Percentiles rank a stretch among this genome's conserved stretches.
Evolutionary conservation across 2,329 filamentous ascomycete genomes (phyloP).

Genomic region (Sporothrix mexicana): DNA sequence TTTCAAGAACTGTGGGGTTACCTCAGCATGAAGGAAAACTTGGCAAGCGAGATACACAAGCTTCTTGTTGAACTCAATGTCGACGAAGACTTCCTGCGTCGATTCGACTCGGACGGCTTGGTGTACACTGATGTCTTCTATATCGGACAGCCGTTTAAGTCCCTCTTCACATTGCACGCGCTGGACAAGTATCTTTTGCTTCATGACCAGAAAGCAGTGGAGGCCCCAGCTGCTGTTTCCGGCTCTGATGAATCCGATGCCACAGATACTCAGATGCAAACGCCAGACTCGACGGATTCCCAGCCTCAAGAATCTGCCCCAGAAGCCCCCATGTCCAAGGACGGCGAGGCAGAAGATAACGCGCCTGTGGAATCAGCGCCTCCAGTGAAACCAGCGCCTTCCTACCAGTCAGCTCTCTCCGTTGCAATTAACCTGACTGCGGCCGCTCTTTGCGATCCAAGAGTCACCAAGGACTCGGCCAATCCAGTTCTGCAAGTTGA

Average conservation of each 20-base stretch:
- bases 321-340: not conserved
- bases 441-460: slow-evolving; percentile 63
- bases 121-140: slow-evolving; percentile 70
- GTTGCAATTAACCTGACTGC: slow-evolving; percentile 62
- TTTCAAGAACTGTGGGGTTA: slow-evolving; percentile 85
- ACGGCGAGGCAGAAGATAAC: not conserved
- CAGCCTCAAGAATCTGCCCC: not conserved
- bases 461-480: slow-evolving; percentile 55
- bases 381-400: slow-evolving; percentile 23
- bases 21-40: slow-evolving; percentile 72
- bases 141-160: slow-evolving; percentile 70
- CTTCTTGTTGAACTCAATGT: slow-evolving; percentile 75
- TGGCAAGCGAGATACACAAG: slow-evolving; percentile 72
- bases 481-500: slow-evolving; percentile 54
- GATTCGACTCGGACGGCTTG: slow-evolving; percentile 61
- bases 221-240: not conserved
- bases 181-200: slow-evolving; percentile 66
- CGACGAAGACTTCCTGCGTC: slow-evolving; percentile 64
- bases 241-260: not conserved
- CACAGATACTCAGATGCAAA: slow-evolving; percentile 10
- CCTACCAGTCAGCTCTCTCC: slow-evolving; percentile 47
- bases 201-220: slow-evolving; percentile 39
- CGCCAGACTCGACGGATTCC: slow-evolving; percentile 1
- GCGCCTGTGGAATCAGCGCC: slow-evolving; percentile 35
- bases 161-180: slow-evolving; percentile 73